Evolutionary conservation across 129 eudicot species (phyloP).

Genomic region (Smallanthus sonchifolius): DNA sequence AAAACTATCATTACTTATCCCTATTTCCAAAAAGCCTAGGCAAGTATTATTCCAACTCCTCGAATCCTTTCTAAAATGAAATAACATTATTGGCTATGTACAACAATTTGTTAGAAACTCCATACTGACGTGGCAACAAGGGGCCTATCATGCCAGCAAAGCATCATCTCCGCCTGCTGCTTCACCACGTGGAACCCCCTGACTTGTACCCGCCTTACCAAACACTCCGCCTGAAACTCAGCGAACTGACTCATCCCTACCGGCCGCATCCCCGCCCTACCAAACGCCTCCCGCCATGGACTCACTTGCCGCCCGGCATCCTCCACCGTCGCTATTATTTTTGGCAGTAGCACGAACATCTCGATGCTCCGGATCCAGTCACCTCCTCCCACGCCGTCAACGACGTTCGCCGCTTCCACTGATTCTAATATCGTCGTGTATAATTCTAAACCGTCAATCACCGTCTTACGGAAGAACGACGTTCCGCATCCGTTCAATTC

Average conservation of each 20-base stretch:
- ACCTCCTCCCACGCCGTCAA: slow-evolving; percentile 27
- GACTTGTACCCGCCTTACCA: slow-evolving; percentile 62
- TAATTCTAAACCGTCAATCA: slow-evolving; percentile 72
- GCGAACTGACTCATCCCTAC: slow-evolving; percentile 31
- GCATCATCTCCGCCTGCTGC: slow-evolving; percentile 86
- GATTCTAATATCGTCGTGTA: slow-evolving; percentile 74
- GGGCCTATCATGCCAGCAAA: slow-evolving; percentile 91
- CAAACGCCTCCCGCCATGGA: slow-evolving; percentile 34
- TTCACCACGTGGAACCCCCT: slow-evolving; percentile 88
- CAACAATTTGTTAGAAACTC: slow-evolving; percentile 53
- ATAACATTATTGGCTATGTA: too few relatives aligned
- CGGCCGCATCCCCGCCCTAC: slow-evolving; percentile 25
- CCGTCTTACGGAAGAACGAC: slow-evolving; percentile 51
- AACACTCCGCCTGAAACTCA: slow-evolving; percentile 39
- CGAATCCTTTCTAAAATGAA: too few relatives aligned
- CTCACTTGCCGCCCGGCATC: slow-evolving; percentile 23
- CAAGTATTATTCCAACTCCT: too few relatives aligned
- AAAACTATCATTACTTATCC: too few relatives aligned
- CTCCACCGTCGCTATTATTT: slow-evolving; percentile 28
- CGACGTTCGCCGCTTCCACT: slow-evolving; percentile 57
- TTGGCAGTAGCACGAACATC: too few relatives aligned
- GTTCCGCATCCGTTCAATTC: slow-evolving; percentile 48
- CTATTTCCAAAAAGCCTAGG: too few relatives aligned
- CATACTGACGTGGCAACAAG: slow-evolving; percentile 89
- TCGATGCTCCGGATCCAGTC: slow-evolving; percentile 69